Base-by-base conservation (phyloP, 192 early-diverging fungal species). In the Gaertneriomyces sp. region DNA sequence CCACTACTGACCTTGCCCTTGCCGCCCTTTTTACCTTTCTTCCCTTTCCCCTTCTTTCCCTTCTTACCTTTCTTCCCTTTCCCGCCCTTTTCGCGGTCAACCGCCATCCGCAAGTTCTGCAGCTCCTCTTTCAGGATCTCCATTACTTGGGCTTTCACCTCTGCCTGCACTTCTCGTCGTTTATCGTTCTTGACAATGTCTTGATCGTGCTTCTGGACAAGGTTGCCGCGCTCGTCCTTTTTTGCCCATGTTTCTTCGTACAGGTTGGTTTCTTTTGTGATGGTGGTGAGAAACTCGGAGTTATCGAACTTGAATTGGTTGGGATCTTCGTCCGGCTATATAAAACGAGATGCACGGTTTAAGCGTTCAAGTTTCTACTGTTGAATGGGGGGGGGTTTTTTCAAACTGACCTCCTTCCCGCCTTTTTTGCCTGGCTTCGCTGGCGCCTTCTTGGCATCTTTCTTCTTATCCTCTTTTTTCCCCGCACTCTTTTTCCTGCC, bases 121-220 rank as follows among this genome's bases (percentile, higher is more conserved):
- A 86, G 72, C 55, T 86, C 85, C 40, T 86, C 82, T 56, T 82
- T 80, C 41, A 86, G 60, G 16, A 86, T 61, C 46, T 85, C 82
- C 64, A 83, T 80, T 0, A 86, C 80, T 61, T 82, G 76, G 10
- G 46, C 62, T 64, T 86, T 86, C 44, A 84, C 82, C 74, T 85
- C 83, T 12, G 78, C 62, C 63, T 86, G 83, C 10, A 83, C 85
- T 69, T 86, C 85, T 46, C 69, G 61, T 33, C 85, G 67, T 46
- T 86, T 86, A 17, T 79, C 76, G 38, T 53, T 68, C 60, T 86
- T 86, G 49, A 86, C 80, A 54, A 86, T 86, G 49, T 86, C 85
- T 56, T 77, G 79, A 56, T 86, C 85, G 68, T 85, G 83, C 67
- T 78, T 83, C 64, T 86, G 85, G 8, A 79, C 78, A 63, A 86